Evolutionary conservation across 768 basidiomycete genomes (phyloP).

Genomic region (Clitopilus hobsonii): DNA sequence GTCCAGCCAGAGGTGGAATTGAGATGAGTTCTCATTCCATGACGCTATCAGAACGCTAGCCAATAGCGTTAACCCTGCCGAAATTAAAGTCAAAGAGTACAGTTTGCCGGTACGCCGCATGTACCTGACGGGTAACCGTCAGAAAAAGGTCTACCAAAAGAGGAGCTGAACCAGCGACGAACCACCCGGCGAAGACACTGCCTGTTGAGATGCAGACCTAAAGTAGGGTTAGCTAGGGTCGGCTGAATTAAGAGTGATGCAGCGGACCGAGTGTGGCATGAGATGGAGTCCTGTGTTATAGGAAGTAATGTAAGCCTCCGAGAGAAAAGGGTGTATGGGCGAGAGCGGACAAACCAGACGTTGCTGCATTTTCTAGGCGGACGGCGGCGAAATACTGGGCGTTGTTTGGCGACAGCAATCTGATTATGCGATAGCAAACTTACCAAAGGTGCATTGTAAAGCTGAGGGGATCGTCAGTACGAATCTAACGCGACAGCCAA

Average conservation of each 20-base stretch:
- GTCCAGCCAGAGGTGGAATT: constrained; percentile 70
- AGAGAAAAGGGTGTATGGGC: background rate
- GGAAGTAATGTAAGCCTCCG: background rate
- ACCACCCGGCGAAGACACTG: constrained; percentile 87
- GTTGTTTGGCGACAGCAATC: constrained; percentile 5
- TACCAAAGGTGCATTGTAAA: constrained; percentile 85
- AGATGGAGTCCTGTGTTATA: constrained; percentile 66
- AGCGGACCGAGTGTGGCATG: constrained; percentile 80
- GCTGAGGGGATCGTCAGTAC: constrained; percentile 26
- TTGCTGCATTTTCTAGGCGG: constrained; percentile 58
- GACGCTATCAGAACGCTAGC: constrained; percentile 56
- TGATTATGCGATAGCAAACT: constrained; percentile 17
- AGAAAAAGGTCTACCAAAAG: constrained; percentile 6
- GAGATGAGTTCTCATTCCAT: constrained; percentile 63
- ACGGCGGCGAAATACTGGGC: constrained; percentile 83
- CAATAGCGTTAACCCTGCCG: constrained; percentile 55
- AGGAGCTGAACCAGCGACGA: constrained; percentile 18
- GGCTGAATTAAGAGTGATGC: constrained; percentile 10
- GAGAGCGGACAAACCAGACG: constrained; percentile 51
- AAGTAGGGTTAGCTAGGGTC: constrained; percentile 7
- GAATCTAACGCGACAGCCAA: constrained; percentile 15
- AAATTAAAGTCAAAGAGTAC: constrained; percentile 65
- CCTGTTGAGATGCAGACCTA: constrained; percentile 80
- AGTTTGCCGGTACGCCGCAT: constrained; percentile 87
- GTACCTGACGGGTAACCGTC: constrained; percentile 44